Percentiles rank a stretch among this genome's conserved stretches.
phyloP scores from a whole-genome alignment of 2,329 filamentous ascomycete species.

The Aureobasidium leucospermi region DNA sequence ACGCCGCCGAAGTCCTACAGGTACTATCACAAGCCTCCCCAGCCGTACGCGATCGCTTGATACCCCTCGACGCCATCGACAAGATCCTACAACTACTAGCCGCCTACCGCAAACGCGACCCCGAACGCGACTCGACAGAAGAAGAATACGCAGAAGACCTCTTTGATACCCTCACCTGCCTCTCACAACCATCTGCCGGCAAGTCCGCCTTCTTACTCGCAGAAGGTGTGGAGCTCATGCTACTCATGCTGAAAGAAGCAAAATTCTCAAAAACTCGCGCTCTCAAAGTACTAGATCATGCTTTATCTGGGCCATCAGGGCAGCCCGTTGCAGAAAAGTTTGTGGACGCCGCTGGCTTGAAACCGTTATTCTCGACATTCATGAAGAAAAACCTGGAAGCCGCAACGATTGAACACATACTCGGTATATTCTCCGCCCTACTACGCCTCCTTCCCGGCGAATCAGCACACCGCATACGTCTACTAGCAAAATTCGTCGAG shows the following conservation, averaged over 20 bases:
- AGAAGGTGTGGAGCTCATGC: conserved; percentile 82
- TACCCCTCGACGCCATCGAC: conserved; percentile 62
- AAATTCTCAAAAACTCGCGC: conserved; percentile 77
- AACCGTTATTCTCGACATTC: conserved; percentile 77
- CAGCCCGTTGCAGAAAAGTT: conserved; percentile 65
- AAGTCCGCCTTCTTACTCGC: conserved; percentile 79
- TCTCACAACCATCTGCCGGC: conserved; percentile 66
- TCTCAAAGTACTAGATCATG: conserved; percentile 78
- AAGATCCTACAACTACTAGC: conserved; percentile 74
- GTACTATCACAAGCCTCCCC: conserved; percentile 74
- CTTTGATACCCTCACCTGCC: conserved; percentile 77
- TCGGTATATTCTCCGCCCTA: conserved; percentile 78
- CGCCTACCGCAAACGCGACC: conserved; percentile 77
- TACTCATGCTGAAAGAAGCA: conserved; percentile 87
- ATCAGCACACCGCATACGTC: conserved; percentile 70
- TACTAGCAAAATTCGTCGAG: conserved; percentile 90
- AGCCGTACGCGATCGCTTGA: conserved; percentile 57
- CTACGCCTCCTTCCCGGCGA: conserved; percentile 71
- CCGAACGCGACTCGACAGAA: conserved; percentile 76
- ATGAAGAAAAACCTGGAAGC: conserved; percentile 74
- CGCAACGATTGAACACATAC: conserved; percentile 66
- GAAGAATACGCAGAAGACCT: conserved; percentile 94
- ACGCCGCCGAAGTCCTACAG: conserved; percentile 83
- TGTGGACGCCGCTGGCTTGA: conserved; percentile 77
- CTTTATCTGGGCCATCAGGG: conserved; percentile 48